Conservation (phyloP, 768 basidiomycete genomes). For the Baorangia bicolor region DNA sequence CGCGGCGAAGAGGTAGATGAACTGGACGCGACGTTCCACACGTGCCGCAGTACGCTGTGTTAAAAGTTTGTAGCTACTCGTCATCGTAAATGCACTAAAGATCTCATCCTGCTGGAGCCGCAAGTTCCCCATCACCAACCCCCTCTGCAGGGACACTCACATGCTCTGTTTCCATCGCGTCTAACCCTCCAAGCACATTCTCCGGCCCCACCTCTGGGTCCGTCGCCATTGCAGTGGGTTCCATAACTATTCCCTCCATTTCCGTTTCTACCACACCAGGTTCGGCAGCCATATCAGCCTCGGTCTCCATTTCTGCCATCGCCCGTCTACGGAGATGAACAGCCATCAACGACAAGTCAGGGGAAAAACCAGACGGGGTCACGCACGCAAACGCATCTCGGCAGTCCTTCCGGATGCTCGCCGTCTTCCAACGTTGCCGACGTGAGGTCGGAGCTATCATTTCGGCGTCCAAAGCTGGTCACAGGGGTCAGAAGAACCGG, state of each 20-base stretch:
- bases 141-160: neutral
- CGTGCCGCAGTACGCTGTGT: neutral
- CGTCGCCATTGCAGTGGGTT: neutral
- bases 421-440: constrained; percentile 61
- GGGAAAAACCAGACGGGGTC: neutral
- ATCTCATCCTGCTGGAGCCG: constrained; percentile 10
- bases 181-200: neutral
- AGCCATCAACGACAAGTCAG: neutral
- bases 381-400: constrained; percentile 62
- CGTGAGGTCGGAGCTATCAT: constrained; percentile 52
- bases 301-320: constrained; percentile 47
- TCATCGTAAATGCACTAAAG: constrained; percentile 5
- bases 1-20: neutral
- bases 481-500: neutral
- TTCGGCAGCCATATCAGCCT: constrained; percentile 18
- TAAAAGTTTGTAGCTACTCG: neutral
- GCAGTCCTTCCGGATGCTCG: constrained; percentile 50
- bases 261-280: constrained; percentile 1
- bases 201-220: neutral
- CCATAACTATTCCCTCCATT: constrained; percentile 7
- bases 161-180: neutral
- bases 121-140: neutral
- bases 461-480: constrained; percentile 62
- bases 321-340: constrained; percentile 36
- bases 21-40: neutral